A percentile compares a stretch with the other conserved stretches of the same genome.
These are phyloP conservation scores for Phaeophleospora eucalypticola DNA, from an alignment of 2,329 filamentous ascomycete genomes.

Conservation along the genomic window DNA sequence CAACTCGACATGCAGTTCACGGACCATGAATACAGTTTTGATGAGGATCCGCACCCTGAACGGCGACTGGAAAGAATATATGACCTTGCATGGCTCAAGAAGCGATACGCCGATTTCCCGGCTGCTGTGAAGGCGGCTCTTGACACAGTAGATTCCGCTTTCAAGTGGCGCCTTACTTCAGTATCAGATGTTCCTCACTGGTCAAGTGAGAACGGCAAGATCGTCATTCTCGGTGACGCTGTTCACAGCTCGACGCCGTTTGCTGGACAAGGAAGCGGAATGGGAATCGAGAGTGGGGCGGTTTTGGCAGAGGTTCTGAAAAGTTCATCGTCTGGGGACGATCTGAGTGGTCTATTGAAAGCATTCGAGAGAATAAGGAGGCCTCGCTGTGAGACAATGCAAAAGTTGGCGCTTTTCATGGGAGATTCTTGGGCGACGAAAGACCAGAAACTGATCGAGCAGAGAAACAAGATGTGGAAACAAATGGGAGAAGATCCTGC, in stretches of 20 bases:
- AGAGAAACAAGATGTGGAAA: too few species aligned
- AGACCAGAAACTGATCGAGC: too few species aligned
- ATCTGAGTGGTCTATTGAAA: neutral
- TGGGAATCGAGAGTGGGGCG: slow-evolving; percentile 7
- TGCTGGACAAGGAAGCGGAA: slow-evolving; percentile 7
- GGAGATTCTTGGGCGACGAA: too few species aligned
- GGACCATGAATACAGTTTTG: too few species aligned
- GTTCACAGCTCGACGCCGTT: slow-evolving; percentile 3
- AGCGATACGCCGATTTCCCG: slow-evolving; percentile 1
- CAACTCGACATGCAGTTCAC: too few species aligned
- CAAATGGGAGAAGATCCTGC: too few species aligned
- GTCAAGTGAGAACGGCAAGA: slow-evolving; percentile 6
- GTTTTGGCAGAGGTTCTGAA: slow-evolving; percentile 1
- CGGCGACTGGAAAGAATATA: too few species aligned
- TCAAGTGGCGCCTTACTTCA: slow-evolving; percentile 7
- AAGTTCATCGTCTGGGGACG: neutral
- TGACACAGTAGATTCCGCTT: neutral
- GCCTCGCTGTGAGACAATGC: slow-evolving; percentile 4
- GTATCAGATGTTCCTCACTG: slow-evolving; percentile 3
- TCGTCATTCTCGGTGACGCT: slow-evolving; percentile 3
- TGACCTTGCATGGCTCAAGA: too few species aligned
- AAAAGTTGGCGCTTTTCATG: slow-evolving; percentile 1
- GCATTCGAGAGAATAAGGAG: slow-evolving; percentile 2
- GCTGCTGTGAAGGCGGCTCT: slow-evolving; percentile 1
- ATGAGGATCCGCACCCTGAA: too few species aligned